Evolutionary conservation across 306 rosid genomes (phyloP), one percentile per base, ranked within the genome.

Genomic region (Lablab purpureus): DNA sequence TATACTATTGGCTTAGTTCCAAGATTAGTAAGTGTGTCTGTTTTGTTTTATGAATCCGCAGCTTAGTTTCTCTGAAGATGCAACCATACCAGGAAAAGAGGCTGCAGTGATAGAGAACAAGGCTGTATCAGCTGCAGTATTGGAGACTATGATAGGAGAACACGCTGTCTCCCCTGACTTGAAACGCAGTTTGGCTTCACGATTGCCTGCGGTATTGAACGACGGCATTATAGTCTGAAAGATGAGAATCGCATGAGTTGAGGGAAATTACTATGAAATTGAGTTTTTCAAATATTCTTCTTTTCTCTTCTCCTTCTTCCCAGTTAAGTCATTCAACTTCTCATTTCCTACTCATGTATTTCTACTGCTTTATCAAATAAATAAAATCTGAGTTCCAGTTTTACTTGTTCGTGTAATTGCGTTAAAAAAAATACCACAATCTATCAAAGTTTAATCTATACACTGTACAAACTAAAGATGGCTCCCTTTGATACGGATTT

Each of bases 101-200:
- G 84, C 21, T 1, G 88, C 32, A 8, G 77, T 74, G 6, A 88
- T 94, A 27, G 90, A 88, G 47, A 94, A 86, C 82, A 94, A 87
- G 27, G 73, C 86, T 23, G 84, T 87, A 0, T 82, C 88, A 10
- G 88, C 80, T 34, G 86, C 97, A 10, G 83, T 94, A 2, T 71
- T 92, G 19, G 95, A 89, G 75, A 89, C 98, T 2, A 92, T 94
- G 72, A 58, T 94, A 1, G 97, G 98, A 0, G 87, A 89, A 74
- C 66, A 89, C n/a, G 97, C 97, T 5, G 98, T 94, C 60, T 94
- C 98, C 8, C 98, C 98, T 11, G 93, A 7, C n/a, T 84, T 96
- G 1, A 94, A 78, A 81, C 82, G 75, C 17, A 81, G 89, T 71
- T 83, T 94, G 84, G 92, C 98, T 2, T 22, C 75, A 13, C 87